Evolutionary conservation across 169 alveolate genomes (phyloP), one percentile per base, ranked within the genome.

Genomic region (Cryptosporidium sp.): DNA sequence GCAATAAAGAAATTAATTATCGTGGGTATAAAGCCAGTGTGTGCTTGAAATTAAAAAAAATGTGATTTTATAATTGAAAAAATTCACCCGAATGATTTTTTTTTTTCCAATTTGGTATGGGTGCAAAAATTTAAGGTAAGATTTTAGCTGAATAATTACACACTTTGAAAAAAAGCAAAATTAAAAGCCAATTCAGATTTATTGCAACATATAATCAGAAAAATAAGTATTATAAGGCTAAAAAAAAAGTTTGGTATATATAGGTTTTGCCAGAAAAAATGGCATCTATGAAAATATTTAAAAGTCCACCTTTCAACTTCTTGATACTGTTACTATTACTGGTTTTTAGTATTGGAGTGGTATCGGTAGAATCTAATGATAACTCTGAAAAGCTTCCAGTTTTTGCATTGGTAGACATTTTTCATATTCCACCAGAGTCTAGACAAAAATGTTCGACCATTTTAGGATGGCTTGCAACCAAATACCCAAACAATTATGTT

Each of bases 341-440:
- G 37, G 41, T 43, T 29, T 33, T 50, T 12, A 55, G 23, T n/a
- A 71, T 51, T 29, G 45, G 33, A 55, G 85, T 71, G 70, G 85
- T 48, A 55, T 71, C 70, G 70, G 62, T 48, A 29, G 31, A 71
- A 29, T 55, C 85, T 12, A 21, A 10, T 43, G 52, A 71, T 21
- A 39, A 48, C 14, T 21, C 73, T 9, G 89, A 80, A 16, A 80
- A 80, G 70, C 50, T 80, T 31, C 89, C 89, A 61, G 89, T 45
- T 21, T 80, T 62, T 31, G 52, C 89, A 37, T 62, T 80, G 9
- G 75, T 80, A 39, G 89, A 80, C 62, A 41, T 80, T 16, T 80
- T 80, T 29, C 89, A 80, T 29, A n/a, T 59, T 29, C 89, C 89
- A 61, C 89, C 89, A 58, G 89, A 80, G 55, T 80, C 89, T 18